A percentile compares a stretch with the other conserved stretches of the same genome.
phyloP scores from a whole-genome alignment of 306 rosid species.

The Abrus pulchellus region DNA sequence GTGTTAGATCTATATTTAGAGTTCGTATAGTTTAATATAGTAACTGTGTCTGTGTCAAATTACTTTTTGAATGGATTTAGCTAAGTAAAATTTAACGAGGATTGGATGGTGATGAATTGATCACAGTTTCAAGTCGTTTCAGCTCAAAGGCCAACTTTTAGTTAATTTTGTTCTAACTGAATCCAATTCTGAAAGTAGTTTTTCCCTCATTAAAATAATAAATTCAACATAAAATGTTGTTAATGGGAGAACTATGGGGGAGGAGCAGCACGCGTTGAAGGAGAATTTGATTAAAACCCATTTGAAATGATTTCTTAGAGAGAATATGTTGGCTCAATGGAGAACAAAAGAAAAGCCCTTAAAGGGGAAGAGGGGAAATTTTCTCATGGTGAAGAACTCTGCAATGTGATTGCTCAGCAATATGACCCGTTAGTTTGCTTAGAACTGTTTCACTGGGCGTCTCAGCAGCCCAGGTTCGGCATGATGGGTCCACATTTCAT shows the following conservation, averaged over 20 bases:
- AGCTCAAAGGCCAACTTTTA: neutral
- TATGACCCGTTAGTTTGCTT: conserved; percentile 79
- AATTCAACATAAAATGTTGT: neutral
- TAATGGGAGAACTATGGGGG: neutral
- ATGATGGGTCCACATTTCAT: conserved; percentile 68
- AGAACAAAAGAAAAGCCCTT: neutral
- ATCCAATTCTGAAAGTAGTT: neutral
- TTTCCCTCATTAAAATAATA: neutral
- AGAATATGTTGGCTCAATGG: neutral
- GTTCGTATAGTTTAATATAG: neutral
- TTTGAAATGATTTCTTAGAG: neutral
- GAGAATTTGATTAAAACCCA: conserved; percentile 15
- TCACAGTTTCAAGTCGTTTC: conserved; percentile 5
- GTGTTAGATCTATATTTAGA: neutral
- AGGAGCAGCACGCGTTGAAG: neutral
- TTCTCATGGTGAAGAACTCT: conserved; percentile 60
- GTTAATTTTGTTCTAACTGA: conserved; percentile 7
- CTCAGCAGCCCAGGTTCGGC: conserved; percentile 77
- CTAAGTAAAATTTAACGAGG: neutral
- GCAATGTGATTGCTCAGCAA: conserved; percentile 65
- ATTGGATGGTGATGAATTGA: neutral
- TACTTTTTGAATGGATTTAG: conserved; percentile 21
- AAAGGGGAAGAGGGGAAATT: conserved; percentile 7
- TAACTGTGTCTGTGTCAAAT: neutral
- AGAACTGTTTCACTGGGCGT: conserved; percentile 88